Evolutionary conservation across 2,329 filamentous ascomycete species (phyloP).

Genomic region (Ophiostoma montium): DNA sequence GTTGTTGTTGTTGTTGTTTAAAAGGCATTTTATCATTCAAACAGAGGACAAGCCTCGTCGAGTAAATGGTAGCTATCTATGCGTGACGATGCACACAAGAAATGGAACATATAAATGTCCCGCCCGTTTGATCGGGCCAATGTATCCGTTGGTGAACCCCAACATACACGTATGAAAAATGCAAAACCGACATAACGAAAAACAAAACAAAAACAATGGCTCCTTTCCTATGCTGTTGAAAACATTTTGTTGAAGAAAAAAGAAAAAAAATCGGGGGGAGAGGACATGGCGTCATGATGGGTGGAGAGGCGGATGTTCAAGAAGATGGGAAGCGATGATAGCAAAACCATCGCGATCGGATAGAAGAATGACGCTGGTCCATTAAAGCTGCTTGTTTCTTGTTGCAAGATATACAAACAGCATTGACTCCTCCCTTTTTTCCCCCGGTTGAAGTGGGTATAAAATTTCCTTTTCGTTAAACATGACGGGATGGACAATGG

Average conservation of each 20-base stretch:
- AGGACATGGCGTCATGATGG: not conserved
- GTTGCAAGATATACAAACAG: not conserved
- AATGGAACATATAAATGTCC: no score
- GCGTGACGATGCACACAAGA: no score
- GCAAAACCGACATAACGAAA: conserved; percentile 1
- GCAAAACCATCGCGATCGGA: not conserved
- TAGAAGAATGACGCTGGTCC: conserved; percentile 1
- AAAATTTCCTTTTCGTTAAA: conserved; percentile 8
- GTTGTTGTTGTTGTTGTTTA: no score
- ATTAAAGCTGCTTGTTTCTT: not conserved
- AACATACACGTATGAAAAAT: not conserved
- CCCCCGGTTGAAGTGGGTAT: conserved; percentile 12
- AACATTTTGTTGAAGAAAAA: conserved; percentile 15
- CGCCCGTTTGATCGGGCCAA: not conserved
- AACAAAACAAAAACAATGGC: not conserved
- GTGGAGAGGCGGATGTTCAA: not conserved
- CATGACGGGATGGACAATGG: conserved; percentile 4
- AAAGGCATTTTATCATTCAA: no score
- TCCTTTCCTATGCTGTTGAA: conserved; percentile 19
- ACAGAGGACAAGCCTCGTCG: no score
- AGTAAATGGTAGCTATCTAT: no score
- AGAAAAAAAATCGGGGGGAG: conserved; percentile 4
- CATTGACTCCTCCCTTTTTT: conserved; percentile 5
- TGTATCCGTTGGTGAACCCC: not conserved
- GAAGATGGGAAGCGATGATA: not conserved